Percentiles rank a stretch among this genome's conserved stretches.
phyloP scores from a whole-genome alignment of 371 early-diverging fungal species.

The Rozella allomycis region DNA sequence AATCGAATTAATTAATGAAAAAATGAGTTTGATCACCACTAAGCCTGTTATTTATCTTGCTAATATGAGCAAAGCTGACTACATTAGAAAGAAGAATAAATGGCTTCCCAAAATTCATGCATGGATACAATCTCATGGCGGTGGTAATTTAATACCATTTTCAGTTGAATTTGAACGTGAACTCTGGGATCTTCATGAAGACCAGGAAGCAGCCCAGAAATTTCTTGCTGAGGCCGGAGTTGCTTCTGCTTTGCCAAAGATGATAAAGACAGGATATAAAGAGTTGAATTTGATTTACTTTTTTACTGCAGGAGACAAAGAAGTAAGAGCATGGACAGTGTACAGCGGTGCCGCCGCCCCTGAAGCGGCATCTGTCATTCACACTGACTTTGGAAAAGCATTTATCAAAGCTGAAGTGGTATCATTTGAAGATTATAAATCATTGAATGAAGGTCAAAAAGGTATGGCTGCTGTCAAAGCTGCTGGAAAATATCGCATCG shows the following conservation, averaged over 20 bases:
- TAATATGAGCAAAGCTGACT: constrained; percentile 13
- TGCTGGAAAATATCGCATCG: constrained; percentile 10
- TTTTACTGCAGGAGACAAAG: constrained; percentile 13
- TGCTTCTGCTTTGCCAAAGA: constrained; percentile 5
- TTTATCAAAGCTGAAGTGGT: constrained; percentile 20
- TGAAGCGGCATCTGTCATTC: constrained; percentile 18
- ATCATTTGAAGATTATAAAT: constrained; percentile 10
- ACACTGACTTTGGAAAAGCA: constrained; percentile 17
- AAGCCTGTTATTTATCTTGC: constrained; percentile 20
- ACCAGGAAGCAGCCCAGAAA: background rate
- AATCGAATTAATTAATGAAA: constrained; percentile 8
- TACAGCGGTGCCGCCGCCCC: constrained; percentile 10
- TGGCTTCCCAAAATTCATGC: background rate
- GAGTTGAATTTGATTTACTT: constrained; percentile 13
- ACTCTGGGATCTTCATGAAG: background rate
- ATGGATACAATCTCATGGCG: background rate
- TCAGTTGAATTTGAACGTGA: background rate
- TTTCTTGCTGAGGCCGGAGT: background rate
- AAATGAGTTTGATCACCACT: constrained; percentile 16
- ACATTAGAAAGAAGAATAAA: constrained; percentile 8
- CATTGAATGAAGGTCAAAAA: constrained; percentile 8
- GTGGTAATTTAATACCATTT: background rate
- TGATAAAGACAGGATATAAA: constrained; percentile 11
- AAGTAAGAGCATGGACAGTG: background rate
- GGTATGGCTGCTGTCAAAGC: constrained; percentile 11